Percentiles rank a stretch among this genome's conserved stretches.
Evolutionary conservation across 2,329 filamentous ascomycete genomes (phyloP).

Genomic region (Exophiala sp.): DNA sequence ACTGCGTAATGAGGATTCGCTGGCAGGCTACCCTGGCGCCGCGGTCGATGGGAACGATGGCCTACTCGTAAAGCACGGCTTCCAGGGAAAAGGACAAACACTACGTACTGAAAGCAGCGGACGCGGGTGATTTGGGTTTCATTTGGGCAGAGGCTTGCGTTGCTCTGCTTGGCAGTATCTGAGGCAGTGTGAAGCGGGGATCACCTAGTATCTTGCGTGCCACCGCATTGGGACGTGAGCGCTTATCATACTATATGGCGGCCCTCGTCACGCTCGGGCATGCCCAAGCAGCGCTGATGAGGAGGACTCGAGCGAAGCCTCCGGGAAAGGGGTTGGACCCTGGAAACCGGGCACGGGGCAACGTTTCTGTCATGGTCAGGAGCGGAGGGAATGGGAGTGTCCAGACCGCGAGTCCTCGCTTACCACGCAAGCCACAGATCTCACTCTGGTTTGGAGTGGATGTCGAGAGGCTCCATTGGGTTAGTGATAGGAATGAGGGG

Average conservation of each 20-base stretch:
- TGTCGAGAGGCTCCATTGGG: background rate
- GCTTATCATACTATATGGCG: background rate
- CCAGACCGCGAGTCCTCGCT: constrained; percentile 20
- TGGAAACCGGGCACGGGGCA: background rate
- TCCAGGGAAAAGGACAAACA: background rate
- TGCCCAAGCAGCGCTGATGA: background rate
- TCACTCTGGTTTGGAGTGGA: background rate
- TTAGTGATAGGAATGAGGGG: background rate
- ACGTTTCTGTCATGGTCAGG: background rate
- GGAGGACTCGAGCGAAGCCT: background rate
- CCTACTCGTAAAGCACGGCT: background rate
- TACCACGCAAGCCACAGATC: constrained; percentile 18
- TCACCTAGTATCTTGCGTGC: background rate
- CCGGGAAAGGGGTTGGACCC: background rate
- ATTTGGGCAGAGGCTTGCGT: background rate
- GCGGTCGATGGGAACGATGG: background rate
- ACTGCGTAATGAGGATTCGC: background rate
- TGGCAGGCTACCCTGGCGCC: background rate
- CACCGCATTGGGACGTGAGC: background rate
- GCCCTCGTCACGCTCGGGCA: background rate
- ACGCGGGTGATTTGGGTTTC: background rate
- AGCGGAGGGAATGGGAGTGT: constrained; percentile 7
- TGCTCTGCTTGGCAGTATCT: too few species aligned
- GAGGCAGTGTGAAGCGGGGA: background rate
- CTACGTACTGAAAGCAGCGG: too few species aligned